phyloP scores from a whole-genome alignment of 2,329 filamentous ascomycete genomes.

The Amauroascus verrucosus region DNA sequence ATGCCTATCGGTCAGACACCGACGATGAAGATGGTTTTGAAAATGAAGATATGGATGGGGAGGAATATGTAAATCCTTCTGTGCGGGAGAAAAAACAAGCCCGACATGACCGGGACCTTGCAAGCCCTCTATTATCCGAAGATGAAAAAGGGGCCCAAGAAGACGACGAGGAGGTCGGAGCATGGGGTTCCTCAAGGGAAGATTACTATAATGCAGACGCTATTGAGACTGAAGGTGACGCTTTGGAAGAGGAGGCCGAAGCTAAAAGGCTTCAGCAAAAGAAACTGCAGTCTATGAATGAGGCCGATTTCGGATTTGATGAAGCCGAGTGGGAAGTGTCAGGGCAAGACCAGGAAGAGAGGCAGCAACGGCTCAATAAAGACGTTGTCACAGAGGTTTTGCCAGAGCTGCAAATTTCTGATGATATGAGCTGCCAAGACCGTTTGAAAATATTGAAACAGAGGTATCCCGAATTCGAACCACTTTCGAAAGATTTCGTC shows the following conservation, averaged over 20 bases:
- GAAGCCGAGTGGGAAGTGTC: conserved; percentile 70
- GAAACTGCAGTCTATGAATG: conserved; percentile 77
- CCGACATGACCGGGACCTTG: conserved; percentile 16
- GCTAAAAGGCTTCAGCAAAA: conserved; percentile 82
- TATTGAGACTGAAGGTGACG: conserved; percentile 60
- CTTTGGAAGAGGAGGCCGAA: conserved; percentile 84
- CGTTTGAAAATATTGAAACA: conserved; percentile 62
- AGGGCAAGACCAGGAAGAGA: conserved; percentile 40
- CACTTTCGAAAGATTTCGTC: conserved; percentile 68
- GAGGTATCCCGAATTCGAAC: conserved; percentile 86
- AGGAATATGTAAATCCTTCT: conserved; percentile 19
- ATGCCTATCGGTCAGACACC: conserved; percentile 39
- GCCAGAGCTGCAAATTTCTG: conserved; percentile 69
- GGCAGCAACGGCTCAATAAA: conserved; percentile 37
- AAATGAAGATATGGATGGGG: conserved; percentile 28
- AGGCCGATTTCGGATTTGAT: conserved; percentile 88
- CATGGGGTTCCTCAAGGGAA: conserved; percentile 77
- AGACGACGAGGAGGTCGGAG: conserved; percentile 51
- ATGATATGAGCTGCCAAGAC: conserved; percentile 67
- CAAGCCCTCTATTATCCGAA: conserved; percentile 20
- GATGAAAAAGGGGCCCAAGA: conserved; percentile 41
- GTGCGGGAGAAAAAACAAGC: conserved; percentile 18
- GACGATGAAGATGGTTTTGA: conserved; percentile 38
- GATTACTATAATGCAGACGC: conserved; percentile 89
- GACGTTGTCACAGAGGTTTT: conserved; percentile 76